phyloP scores from a whole-genome alignment of 495 filamentous ascomycete genomes.

The Oidiodendron maius region DNA sequence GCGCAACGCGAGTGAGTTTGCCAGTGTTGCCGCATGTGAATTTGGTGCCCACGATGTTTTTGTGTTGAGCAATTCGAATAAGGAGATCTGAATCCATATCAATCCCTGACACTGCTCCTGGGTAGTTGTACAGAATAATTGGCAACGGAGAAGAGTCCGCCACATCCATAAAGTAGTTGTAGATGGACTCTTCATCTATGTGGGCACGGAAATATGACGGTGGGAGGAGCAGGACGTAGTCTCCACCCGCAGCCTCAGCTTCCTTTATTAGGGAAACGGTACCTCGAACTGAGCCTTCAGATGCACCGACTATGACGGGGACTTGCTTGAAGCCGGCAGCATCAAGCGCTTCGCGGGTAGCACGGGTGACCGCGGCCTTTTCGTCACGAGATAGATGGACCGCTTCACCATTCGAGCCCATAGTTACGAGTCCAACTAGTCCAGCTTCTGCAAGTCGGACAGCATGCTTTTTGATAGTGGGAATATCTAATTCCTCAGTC shows the following conservation, averaged over 20 bases:
- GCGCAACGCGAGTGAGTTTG: conserved; percentile 80
- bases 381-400: conserved; percentile 74
- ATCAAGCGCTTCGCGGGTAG: conserved; percentile 78
- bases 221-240: conserved; percentile 72
- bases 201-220: conserved; percentile 79
- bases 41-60: conserved; percentile 82
- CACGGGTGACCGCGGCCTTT: conserved; percentile 67
- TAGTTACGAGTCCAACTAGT: conserved; percentile 76
- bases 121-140: conserved; percentile 88
- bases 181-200: conserved; percentile 71
- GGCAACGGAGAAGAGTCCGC: conserved; percentile 71
- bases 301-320: conserved; percentile 75
- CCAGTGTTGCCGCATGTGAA: conserved; percentile 90
- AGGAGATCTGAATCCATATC: conserved; percentile 89
- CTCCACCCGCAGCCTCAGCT: conserved; percentile 62
- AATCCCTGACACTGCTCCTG: conserved; percentile 83
- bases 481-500: conserved; percentile 78
- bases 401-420: conserved; percentile 88
- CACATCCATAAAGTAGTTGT: conserved; percentile 70
- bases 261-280: conserved; percentile 71
- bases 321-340: conserved; percentile 70
- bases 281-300: conserved; percentile 70
- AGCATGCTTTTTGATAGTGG: conserved; percentile 71
- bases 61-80: conserved; percentile 72
- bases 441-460: conserved; percentile 76